Evolutionary conservation across 2,329 filamentous ascomycete species (phyloP).

Genomic region (Talaromyces albobiverticillius): DNA sequence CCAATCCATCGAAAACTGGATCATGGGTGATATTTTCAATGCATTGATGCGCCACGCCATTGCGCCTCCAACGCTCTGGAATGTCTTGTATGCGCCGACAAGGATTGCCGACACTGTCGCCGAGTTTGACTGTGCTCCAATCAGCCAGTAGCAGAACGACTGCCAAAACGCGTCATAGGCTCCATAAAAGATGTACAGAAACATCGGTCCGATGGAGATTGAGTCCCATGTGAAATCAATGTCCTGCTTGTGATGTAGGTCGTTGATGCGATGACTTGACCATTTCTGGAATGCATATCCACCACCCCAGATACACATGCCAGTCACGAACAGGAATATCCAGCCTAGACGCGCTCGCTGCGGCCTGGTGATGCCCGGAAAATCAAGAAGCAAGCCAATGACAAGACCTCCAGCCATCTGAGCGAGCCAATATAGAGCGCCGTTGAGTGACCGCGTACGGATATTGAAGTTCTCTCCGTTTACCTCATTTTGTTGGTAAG

Average conservation of each 20-base stretch:
- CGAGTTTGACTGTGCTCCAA: constrained; percentile 46
- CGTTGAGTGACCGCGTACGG: constrained; percentile 51
- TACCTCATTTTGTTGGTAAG: constrained; percentile 53
- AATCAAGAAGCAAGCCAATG: constrained; percentile 37
- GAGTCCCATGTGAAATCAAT: constrained; percentile 48
- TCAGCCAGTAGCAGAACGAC: constrained; percentile 61
- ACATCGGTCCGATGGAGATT: constrained; percentile 60
- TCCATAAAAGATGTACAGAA: constrained; percentile 70
- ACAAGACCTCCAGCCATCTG: constrained; percentile 51
- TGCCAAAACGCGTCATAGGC: constrained; percentile 69
- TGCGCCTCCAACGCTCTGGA: constrained; percentile 44
- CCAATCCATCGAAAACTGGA: constrained; percentile 12
- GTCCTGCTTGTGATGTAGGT: constrained; percentile 40
- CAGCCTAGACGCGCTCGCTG: constrained; percentile 50
- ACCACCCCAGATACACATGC: constrained; percentile 56
- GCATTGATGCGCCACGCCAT: constrained; percentile 40
- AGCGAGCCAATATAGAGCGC: constrained; percentile 52
- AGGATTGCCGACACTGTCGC: constrained; percentile 42
- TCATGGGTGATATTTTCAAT: constrained; percentile 1
- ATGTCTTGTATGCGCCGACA: constrained; percentile 48
- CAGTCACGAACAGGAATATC: constrained; percentile 46
- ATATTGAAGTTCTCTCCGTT: constrained; percentile 53
- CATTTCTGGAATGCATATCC: constrained; percentile 66
- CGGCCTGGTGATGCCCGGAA: constrained; percentile 41
- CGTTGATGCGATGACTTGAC: constrained; percentile 44